Base-by-base conservation (phyloP, 805 yeast species). In the Candida nemodendra region DNA sequence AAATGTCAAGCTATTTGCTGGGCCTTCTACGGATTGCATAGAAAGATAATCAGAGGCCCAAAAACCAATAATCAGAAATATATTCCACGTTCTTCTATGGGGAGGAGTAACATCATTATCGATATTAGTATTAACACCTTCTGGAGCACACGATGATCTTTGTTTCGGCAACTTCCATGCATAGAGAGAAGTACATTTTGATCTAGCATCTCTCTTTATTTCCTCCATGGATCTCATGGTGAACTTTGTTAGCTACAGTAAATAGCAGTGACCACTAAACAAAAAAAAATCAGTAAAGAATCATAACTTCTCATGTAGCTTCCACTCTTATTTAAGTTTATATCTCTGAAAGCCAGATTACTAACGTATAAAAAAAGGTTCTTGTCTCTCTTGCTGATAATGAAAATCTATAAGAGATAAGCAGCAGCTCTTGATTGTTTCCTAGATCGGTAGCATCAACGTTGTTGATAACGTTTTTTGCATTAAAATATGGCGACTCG, bases 31-130 rank as follows among this genome's bases (percentile, higher is more conserved):
- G 0, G 56, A 46, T 18, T 50, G 50, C 39, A 47, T 48, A n/a
- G 53, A 50, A 3, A 52, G 41, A 41, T 50, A 50, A 38, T 52
- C 56, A 5, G 56, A 52, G 26, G 54, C 56, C 56, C 56, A 52
- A 27, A 50, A 52, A 16, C 56, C 51, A 11, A 48, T 48, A 24
- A 52, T 40, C 27, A 48, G 41, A 42, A 43, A 37, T 14, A 51
- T 40, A 32, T 45, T 52, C 54, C 56, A 52, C 4, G 53, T 50
- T 23, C 56, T 39, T 36, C 53, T 42, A 9, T 42, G 32, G 15
- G 46, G 44, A 24, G 56, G 56, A 8, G 53, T 41, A 12, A 51
- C 51, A 30, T 52, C 56, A 30, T 44, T 45, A 22, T 47, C 51
- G 16, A 36, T 32, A 34, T 47, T 47, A 2, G 51, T 47, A 30